These are phyloP conservation scores for Aspergillus nanangensis DNA, from an alignment of 495 filamentous ascomycete species.

Conservation along the genomic window DNA sequence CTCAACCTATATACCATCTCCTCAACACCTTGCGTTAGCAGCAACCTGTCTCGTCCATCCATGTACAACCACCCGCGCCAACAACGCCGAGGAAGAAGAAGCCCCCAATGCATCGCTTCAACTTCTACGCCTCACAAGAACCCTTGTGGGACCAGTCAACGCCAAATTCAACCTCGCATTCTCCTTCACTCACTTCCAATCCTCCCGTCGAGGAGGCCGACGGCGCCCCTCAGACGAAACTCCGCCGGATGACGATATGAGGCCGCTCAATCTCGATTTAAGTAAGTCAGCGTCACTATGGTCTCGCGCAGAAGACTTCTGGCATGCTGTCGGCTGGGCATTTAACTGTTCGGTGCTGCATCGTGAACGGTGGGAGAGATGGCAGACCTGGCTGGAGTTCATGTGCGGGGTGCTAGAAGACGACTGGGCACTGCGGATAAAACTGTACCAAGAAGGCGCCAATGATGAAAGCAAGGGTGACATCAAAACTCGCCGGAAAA, in stretches of 20 bases:
- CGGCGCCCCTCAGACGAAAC: constrained; percentile 19
- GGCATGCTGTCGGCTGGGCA: constrained; percentile 86
- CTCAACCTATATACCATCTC: constrained; percentile 45
- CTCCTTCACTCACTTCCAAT: constrained; percentile 38
- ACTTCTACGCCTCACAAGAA: constrained; percentile 53
- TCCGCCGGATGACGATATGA: constrained; percentile 26
- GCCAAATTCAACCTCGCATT: constrained; percentile 51
- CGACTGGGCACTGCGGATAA: constrained; percentile 62
- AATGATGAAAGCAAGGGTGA: constrained; percentile 13
- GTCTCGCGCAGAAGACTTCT: constrained; percentile 74
- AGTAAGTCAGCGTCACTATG: constrained; percentile 66
- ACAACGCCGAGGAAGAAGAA: constrained; percentile 44
- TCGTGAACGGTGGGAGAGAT: constrained; percentile 70
- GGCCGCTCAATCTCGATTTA: constrained; percentile 47
- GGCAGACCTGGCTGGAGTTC: constrained; percentile 76
- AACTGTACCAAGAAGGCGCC: constrained; percentile 22
- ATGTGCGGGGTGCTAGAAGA: constrained; percentile 73
- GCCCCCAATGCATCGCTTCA: constrained; percentile 50
- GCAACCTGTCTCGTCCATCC: constrained; percentile 69
- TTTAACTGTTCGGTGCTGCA: constrained; percentile 82
- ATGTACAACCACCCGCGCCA: constrained; percentile 58
- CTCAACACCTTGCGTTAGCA: constrained; percentile 61
- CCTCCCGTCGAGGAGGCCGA: constrained; percentile 29
- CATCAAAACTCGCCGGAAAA: constrained; percentile 12
- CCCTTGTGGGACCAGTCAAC: constrained; percentile 46